Base-by-base conservation (phyloP, 306 rosid species). In the Begonia masoniana region DNA sequence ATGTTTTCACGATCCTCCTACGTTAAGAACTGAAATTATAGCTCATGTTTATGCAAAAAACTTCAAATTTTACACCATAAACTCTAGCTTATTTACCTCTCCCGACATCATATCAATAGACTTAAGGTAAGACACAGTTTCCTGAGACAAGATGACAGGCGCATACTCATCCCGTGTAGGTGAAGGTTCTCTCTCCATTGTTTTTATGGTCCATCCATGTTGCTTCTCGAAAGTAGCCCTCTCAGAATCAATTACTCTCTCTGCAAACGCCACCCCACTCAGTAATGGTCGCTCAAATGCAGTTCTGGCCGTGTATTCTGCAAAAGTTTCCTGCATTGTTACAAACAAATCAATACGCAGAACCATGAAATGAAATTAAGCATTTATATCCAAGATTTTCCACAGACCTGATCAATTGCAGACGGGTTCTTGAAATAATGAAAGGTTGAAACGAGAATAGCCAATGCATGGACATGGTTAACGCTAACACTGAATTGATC, bases 61-160 rank as follows among this genome's bases (percentile, higher is more conserved):
- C 16, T 36, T 31, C 55, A 12, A 60, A 9, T 12, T 24, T 10
- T 9, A 59, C 4, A 6, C 3, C 9, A 42, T 4, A 31, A 57
- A 35, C 39, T 52, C 11, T 4, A 13, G 43, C 65, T 52, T 13
- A 39, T 54, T 46, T 24, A 92, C 99, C 99, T 92, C 93, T 58
- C 99, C 99, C 0, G 99, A 92, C 99, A 92, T 92, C 99, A 92
- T 92, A 77, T 92, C 99, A 24, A 92, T 59, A 59, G 96, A 86
- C 65, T 83, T 82, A n/a, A 92, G 75, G 64, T 92, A 87, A 54
- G 99, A 81, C 57, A 92, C 2, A 4, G 95, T 92, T 76, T 86
- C 95, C 65, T 86, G 99, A 0, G 83, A 79, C 59, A 92, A 92
- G 62, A 92, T 92, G 54, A 92, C 99, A 0, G 99, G 93, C 16